Base-by-base conservation (phyloP, 2,329 filamentous ascomycete genomes). In the Fonsecaea erecta region DNA sequence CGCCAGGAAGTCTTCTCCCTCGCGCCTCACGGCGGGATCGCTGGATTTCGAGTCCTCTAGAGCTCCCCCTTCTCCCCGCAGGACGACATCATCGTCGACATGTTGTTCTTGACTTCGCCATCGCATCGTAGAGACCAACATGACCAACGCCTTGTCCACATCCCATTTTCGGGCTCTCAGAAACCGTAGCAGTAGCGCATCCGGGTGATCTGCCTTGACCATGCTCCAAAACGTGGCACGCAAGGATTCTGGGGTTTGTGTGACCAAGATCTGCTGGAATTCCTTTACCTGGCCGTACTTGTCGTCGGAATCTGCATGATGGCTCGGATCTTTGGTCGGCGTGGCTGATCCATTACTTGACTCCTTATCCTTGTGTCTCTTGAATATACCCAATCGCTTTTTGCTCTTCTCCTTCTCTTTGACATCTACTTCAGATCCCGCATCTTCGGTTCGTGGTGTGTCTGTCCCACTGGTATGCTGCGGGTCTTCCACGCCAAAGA, bases 111-210 rank as follows among this genome's bases (percentile, higher is more conserved):
- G 83, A 63, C 88, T 80, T 70, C 95, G 88, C 95, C 95, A 99
- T 76, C 92, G 90, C 86, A 98, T 91, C 0, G 95, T 97, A 1
- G 92, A 92, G 51, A 99, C 85, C 77, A 97, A 81, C 95, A 99
- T 99, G 70, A 97, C 85, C 28, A 98, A 83, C 3, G 95, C 95
- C 75, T 92, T 93, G 58, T 97, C 90, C 18, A 97, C 88, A 74
- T 99, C 92, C 95, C 95, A 99, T 79, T 96, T 96, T 52, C 93
- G 85, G n/a, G 93, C 93, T 58, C 93, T 85, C 63, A 97, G 81
- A 77, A 96, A 97, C 48, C 93, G 88, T 63, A 97, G 80, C 16
- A 94, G 80, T 18, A 96, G 81, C 1, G 89, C 90, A 78, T 99
- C 95, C 0, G 95, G 95, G 75, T 98, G 88, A 74, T 99, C 95